Base-by-base conservation (phyloP, 345 rosid species). In the Boechera stricta region DNA sequence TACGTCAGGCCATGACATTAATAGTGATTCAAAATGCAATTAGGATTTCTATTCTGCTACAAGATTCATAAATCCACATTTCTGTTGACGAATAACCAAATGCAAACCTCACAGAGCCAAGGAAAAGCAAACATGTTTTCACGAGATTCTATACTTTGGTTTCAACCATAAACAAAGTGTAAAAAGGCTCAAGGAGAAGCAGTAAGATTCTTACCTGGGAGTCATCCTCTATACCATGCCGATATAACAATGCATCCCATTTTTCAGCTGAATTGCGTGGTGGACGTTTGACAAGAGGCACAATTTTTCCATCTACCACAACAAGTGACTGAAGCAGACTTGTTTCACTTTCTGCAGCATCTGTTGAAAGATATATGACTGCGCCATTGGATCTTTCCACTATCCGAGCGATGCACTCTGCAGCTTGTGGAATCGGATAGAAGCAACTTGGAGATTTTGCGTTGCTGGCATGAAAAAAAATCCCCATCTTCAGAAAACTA, bases 311-410 rank as follows among this genome's bases (percentile, higher is more conserved):
- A 75, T 90, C 52, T 13, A 75, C 68, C 56, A 82, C 80, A 71
- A 93, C 70, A 29, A 93, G 84, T 4, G 96, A 89, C 77, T 86
- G 96, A 79, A 93, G 83, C 81, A 93, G 77, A 75, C 84, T 78
- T 59, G 94, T 91, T 85, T 93, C 98, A 64, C 97, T 90, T 49
- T 84, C 92, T 41, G 98, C 98, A 18, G 98, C 98, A 85, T 91
- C 98, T 3, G 97, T 91, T 66, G 97, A 93, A 73, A 93, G 97
- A 72, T 93, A 93, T 60, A 91, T 80, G 1, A 88, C 96, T 26
- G 86, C 90, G 11, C 85, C 75, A 70, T 82, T 83, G 62, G 89
- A 83, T 77, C 81, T 88, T 76, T 85, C 97, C 81, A 81, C 90
- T 69, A 93, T 63, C 73, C 92, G 86, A 53, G 82, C 57, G n/a